Base-by-base conservation (phyloP, 768 basidiomycete species). In the Pleurotus ostreatus region DNA sequence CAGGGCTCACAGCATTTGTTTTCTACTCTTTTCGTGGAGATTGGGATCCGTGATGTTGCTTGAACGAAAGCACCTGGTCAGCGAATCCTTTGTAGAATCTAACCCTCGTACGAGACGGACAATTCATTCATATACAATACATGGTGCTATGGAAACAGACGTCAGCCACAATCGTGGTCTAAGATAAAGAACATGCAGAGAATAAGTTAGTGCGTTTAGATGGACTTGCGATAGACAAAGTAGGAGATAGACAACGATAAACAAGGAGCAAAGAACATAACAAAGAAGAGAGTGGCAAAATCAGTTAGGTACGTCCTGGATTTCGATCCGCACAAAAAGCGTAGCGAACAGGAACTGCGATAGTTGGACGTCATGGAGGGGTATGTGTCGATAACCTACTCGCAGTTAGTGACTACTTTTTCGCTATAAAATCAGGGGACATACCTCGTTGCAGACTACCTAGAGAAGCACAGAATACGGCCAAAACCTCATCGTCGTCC, bases 321-420 rank as follows among this genome's bases (percentile, higher is more conserved):
- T 70, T 38, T 83, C 72, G 55, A 89, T 80, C 47, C 79, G 73
- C 16, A 98, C 89, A 62, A 98, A 98, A 20, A 99, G 76, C 30
- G 94, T 96, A 44, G 95, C 93, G 71, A 96, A 98, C 41, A 98
- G 75, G 64, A 88, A 92, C 63, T 94, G 92, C 39, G 88, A 90
- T 46, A 94, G 83, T 68, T 96, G 88, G 1, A 81, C 73, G 67
- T 99, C 96, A 63, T 94, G 92, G 46, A 99, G 73, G 0, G 96
- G 93, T n/a, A 99, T 71, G 72, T 99, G 92, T 16, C 94, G 86
- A 68, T 88, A 98, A 3, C 96, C 95, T 89, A 34, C 2, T 23
- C 22, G 3, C 22, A 4, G 22, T 23, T 4, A 23, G 2, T n/a
- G n/a, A 9, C 37, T 55, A 55, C 4, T 2, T 23, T 23, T 23